These are phyloP conservation scores for Boletus semigastroideus DNA, from an alignment of 1,284 basidiomycete genomes.

Conservation along the genomic window DNA sequence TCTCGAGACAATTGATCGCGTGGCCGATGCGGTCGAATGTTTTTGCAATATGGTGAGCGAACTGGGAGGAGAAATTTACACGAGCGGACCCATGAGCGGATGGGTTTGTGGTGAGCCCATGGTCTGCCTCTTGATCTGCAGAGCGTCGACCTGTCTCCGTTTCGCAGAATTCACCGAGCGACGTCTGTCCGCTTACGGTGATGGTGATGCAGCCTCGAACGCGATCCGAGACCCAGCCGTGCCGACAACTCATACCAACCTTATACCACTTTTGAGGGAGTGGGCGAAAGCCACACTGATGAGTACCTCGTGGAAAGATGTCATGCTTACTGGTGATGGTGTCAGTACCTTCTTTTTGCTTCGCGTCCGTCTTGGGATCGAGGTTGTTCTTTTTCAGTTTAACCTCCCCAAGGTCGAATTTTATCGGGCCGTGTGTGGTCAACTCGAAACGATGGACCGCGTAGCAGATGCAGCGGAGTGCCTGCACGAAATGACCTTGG, in stretches of 20 bases:
- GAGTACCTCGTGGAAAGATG: not conserved
- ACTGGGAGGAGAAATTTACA: not conserved
- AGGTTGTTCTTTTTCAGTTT: not conserved
- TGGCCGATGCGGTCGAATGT: not conserved
- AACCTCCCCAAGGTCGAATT: not conserved
- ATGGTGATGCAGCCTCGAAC: not conserved
- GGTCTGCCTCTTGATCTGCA: not conserved
- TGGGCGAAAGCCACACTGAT: not conserved
- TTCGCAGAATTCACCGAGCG: not conserved
- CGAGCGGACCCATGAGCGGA: not conserved
- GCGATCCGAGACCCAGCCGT: not conserved
- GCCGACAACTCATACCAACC: not conserved
- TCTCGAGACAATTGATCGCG: not conserved
- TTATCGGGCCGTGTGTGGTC: not conserved
- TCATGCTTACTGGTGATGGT: not conserved
- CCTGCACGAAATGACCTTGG: not conserved
- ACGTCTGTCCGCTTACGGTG: not conserved
- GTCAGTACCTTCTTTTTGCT: not conserved
- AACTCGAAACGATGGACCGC: not conserved
- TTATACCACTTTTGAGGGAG: not conserved
- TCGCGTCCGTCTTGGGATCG: not conserved
- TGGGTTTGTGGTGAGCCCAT: not conserved
- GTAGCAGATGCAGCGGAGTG: not conserved
- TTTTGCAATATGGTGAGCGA: not conserved
- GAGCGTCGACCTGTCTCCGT: not conserved